Evolutionary conservation across 352 stramenopile species (phyloP), one percentile per base, ranked within the genome.

Genomic region (Phytophthora pluvialis): DNA sequence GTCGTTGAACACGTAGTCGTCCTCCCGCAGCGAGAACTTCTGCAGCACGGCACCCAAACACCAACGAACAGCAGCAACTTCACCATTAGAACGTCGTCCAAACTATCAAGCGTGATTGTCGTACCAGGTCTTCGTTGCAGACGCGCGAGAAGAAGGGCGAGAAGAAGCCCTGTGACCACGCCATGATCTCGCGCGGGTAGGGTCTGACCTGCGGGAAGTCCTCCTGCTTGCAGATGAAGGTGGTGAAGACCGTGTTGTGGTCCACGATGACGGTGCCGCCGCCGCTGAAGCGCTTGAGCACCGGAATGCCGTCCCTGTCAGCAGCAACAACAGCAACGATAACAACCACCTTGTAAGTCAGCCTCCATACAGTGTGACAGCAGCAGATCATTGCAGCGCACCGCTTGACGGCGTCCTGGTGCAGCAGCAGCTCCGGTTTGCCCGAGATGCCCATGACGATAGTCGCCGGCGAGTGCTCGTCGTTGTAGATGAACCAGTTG

Each of bases 191-290:
- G 15, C 89, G 78, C 9, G 94, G 94, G 80, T 84, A 98, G 3
- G 93, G 86, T 57, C 79, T 78, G 16, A 95, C 84, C 7, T 88
- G 53, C 4, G 82, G 82, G 51, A 94, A 88, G 54, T 86, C 81
- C 15, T 81, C 53, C 76, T 95, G 64, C 53, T 93, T 95, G 67
- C 94, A 89, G 65, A 98, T 96, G 60, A 97, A 97, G 3, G 90
- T 96, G 36, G 88, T 92, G 80, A 98, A 98, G 32, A 97, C 72
- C 12, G 93, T 98, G 67, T 90, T 92, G 52, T 94, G 60, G 77
- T 99, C 96, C 45, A 99, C 90, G 31, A 99, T 97, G 29, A 99
- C 97, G 0, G 97, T 99, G 21, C 97, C 97, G 15, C 97, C 97
- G 40, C 97, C 97, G 12, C 88, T 98, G 77, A 99, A 99, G 47